Base-by-base conservation (phyloP, 345 rosid species). In the Kernera saxatilis region DNA sequence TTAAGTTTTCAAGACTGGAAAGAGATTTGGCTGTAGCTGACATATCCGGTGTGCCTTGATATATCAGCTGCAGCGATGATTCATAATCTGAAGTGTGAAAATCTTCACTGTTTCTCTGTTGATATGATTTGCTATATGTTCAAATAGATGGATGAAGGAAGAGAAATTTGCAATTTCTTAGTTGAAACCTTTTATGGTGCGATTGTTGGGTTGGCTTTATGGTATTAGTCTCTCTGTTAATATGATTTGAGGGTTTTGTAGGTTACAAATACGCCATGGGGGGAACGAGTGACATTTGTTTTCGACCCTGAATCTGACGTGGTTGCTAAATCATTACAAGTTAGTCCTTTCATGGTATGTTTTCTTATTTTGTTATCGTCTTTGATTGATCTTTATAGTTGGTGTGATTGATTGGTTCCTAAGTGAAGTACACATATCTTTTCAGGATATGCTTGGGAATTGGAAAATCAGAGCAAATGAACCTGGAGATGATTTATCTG, bases 261-360 rank as follows among this genome's bases (percentile, higher is more conserved):
- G 98, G 97, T 93, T 59, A 93, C 99, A 25, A 93, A 91, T 75
- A 89, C 96, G 18, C 99, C 99, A 6, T 93, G 99, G 97, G 96
- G 89, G 6, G 97, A 93, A 74, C 81, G 95, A 37, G 95, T 88
- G 29, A 69, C 64, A 1, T 93, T 91, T 80, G 90, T 84, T 48
- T 93, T 93, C 84, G 45, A 89, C 21, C 96, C 95, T 32, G 74
- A 83, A 56, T 89, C 95, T n/a, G 96, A 90, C 81, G 23, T 79
- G 67, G 87, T 93, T 73, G 96, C 96, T 27, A 93, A 93, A 71
- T 88, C 92, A 30, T 81, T 93, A 70, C 98, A 88, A 74, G 98
- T 93, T 73, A 93, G 98, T 81, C 96, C 99, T 64, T 93, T 89
- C 78, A 91, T 93, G 96, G 97, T 93, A 87, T 37, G 83, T 48